phyloP scores from a whole-genome alignment of 108 stramenopile genomes.

The Nannochloropsis gaditana region DNA sequence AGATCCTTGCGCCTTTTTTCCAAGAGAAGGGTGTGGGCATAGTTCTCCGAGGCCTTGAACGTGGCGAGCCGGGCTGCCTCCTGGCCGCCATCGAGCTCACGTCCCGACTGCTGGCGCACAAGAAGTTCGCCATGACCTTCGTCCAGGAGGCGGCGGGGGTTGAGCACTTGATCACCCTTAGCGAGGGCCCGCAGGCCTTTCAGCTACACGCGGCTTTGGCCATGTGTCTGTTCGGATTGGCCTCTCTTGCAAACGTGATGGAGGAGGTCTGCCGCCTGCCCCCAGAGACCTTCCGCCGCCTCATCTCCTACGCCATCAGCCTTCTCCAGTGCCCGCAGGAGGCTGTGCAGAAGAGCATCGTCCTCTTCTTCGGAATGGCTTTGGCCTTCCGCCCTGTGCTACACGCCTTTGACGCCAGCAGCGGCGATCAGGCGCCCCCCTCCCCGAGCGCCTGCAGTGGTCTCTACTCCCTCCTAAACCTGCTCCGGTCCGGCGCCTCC shows the following conservation, averaged over 20 bases:
- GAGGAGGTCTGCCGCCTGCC: constrained; percentile 24
- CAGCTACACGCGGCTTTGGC: neutral
- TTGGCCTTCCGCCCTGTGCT: constrained; percentile 1
- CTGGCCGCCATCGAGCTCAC: constrained; percentile 3
- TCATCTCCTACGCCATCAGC: neutral
- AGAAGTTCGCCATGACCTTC: constrained; percentile 20
- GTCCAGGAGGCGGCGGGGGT: neutral
- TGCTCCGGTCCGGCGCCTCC: neutral
- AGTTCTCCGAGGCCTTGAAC: neutral
- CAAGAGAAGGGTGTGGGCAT: neutral
- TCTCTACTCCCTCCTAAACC: neutral
- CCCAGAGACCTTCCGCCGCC: neutral
- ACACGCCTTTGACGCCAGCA: neutral
- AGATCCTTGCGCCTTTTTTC: neutral
- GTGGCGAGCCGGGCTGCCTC: neutral
- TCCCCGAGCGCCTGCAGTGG: neutral
- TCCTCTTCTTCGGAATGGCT: constrained; percentile 11
- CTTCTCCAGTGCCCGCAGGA: neutral
- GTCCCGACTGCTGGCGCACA: constrained; percentile 21
- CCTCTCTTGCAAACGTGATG: constrained; percentile 18
- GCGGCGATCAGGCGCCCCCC: neutral
- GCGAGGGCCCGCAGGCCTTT: neutral
- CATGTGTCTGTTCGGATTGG: neutral
- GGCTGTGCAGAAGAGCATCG: neutral
- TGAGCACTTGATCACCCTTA: neutral